Conservation (phyloP, 139 green algal species). For the Tetradesmus obliquus region DNA sequence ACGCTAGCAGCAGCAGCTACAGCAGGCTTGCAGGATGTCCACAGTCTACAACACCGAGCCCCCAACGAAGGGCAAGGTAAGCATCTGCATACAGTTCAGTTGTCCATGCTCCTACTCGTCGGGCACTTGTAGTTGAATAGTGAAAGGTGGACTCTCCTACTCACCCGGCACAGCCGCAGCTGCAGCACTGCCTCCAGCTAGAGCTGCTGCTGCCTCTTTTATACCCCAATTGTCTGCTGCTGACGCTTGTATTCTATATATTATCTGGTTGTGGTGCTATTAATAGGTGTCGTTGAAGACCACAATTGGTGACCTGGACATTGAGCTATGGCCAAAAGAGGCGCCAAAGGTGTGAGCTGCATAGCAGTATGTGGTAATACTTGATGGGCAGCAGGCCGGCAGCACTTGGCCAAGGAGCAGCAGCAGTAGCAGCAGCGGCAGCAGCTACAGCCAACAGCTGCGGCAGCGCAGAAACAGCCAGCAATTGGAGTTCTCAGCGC, state of each 20-base stretch:
- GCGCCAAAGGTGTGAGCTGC: conserved; percentile 81
- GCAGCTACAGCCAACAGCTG: neutral
- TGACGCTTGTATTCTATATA: too few species aligned
- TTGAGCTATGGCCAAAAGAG: conserved; percentile 98
- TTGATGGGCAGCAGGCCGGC: neutral
- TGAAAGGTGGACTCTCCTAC: too few species aligned
- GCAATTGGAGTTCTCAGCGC: too few species aligned
- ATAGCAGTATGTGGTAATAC: neutral
- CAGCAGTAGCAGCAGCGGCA: neutral
- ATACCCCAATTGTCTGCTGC: too few species aligned
- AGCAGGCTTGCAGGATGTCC: conserved; percentile 53
- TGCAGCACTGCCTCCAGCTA: too few species aligned
- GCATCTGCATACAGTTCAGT: neutral
- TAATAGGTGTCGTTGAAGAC: conserved; percentile 92
- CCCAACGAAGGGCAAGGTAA: conserved; percentile 95
- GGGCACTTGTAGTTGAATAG: too few species aligned
- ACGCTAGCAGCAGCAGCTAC: neutral
- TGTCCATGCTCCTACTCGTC: too few species aligned
- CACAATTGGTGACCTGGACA: conserved; percentile 90
- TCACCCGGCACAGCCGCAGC: neutral
- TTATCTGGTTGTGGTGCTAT: too few species aligned
- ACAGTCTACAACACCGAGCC: conserved; percentile 93
- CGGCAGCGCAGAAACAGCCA: too few species aligned
- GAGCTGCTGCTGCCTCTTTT: too few species aligned
- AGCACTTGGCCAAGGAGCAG: neutral